Percentiles rank a stretch among this genome's conserved stretches.
phyloP scores from a whole-genome alignment of 768 basidiomycete genomes.

The Sarcomyxa edulis region DNA sequence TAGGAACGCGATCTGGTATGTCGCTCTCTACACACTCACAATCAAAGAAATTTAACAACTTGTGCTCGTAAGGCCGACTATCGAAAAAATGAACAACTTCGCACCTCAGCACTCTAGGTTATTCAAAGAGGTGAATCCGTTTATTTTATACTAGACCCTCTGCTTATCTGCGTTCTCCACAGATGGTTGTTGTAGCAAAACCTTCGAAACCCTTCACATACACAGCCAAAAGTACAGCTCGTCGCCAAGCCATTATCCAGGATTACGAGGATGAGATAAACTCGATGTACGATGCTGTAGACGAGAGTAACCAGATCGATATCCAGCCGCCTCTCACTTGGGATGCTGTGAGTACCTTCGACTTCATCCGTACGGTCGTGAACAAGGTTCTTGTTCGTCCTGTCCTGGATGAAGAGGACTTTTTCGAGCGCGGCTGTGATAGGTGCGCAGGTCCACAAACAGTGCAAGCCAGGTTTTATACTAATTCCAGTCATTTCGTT shows the following conservation, averaged over 20 bases:
- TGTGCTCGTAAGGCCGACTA: conserved; percentile 25
- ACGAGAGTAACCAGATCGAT: conserved; percentile 10
- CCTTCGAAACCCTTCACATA: too few relatives aligned
- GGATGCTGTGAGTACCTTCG: conserved; percentile 10
- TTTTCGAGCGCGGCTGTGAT: conserved; percentile 36
- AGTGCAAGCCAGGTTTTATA: background rate
- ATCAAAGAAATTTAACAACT: background rate
- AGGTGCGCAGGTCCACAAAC: conserved; percentile 22
- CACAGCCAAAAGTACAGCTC: conserved; percentile 37
- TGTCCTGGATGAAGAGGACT: conserved; percentile 26
- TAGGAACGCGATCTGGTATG: conserved; percentile 13
- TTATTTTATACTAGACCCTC: background rate
- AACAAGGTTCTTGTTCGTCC: conserved; percentile 18
- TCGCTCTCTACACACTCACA: background rate
- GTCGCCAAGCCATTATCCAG: conserved; percentile 28
- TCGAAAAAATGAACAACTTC: conserved; percentile 32
- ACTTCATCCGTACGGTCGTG: conserved; percentile 27
- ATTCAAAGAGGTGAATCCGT: conserved; percentile 39
- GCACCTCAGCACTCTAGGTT: conserved; percentile 40
- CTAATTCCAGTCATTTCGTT: background rate
- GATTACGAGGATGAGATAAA: conserved; percentile 37
- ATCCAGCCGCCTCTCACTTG: conserved; percentile 15
- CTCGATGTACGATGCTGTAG: conserved; percentile 22
- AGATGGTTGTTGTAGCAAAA: conserved; percentile 39
- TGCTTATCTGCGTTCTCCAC: background rate